These are phyloP conservation scores for Albifimbria verrucaria DNA, from an alignment of 2,329 filamentous ascomycete genomes.

Conservation along the genomic window DNA sequence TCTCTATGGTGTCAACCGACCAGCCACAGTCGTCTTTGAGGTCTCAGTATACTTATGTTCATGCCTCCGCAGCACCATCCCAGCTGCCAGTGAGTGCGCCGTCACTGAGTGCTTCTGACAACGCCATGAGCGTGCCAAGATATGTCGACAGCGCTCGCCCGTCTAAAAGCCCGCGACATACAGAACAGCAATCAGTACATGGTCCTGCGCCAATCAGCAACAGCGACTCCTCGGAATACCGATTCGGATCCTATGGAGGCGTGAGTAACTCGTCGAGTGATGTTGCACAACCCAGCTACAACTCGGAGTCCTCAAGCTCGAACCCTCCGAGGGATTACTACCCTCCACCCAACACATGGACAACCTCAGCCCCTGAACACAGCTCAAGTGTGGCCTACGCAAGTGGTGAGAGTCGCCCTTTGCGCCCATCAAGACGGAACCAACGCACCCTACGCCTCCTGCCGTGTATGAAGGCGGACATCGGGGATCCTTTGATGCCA, in stretches of 20 bases:
- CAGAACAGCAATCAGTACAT: conserved; percentile 51
- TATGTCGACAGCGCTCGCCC: conserved; percentile 57
- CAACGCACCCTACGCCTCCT: conserved; percentile 36
- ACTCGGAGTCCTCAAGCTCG: conserved; percentile 24
- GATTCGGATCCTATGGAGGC: conserved; percentile 45
- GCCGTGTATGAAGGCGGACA: conserved; percentile 35
- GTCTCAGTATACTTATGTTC: conserved; percentile 54
- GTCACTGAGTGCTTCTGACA: conserved; percentile 35
- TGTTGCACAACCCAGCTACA: conserved; percentile 26
- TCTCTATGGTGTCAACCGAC: conserved; percentile 47
- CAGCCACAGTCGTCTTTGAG: conserved; percentile 45
- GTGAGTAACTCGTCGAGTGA: conserved; percentile 26
- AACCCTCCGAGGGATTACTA: conserved; percentile 49
- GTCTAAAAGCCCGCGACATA: conserved; percentile 54
- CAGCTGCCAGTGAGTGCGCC: conserved; percentile 42
- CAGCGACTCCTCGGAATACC: conserved; percentile 52
- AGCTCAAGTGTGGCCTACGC: conserved; percentile 43
- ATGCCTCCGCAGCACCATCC: conserved; percentile 46
- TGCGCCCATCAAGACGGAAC: conserved; percentile 29
- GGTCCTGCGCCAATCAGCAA: conserved; percentile 45
- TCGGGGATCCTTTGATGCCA: conserved; percentile 43
- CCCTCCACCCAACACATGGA: conserved; percentile 49
- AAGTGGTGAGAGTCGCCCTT: conserved; percentile 38
- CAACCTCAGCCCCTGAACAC: conserved; percentile 45
- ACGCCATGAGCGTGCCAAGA: conserved; percentile 50